Evolutionary conservation across 192 early-diverging fungal species (phyloP).

Genomic region (Rhizophlyctis rosea): DNA sequence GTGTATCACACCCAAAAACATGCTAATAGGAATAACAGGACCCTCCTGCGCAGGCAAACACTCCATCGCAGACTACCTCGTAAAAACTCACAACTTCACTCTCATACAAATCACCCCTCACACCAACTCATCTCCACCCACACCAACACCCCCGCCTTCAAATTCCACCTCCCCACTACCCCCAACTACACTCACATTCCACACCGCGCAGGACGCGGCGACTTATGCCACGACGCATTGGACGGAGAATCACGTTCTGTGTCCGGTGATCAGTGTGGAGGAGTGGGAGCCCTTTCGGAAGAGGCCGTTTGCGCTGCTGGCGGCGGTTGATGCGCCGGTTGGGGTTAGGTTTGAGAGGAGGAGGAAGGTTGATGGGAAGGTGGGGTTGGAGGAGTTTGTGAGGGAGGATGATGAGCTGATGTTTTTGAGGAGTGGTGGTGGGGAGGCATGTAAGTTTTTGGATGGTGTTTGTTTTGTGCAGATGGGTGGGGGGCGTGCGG

Average conservation of each 20-base stretch:
- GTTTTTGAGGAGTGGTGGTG: no score
- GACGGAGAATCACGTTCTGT: conserved; percentile 70
- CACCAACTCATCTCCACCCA: conserved; percentile 1
- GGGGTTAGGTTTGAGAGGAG: conserved; percentile 57
- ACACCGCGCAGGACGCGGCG: conserved; percentile 55
- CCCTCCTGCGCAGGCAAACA: conserved; percentile 65
- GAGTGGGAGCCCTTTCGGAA: conserved; percentile 65
- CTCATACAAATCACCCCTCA: conserved; percentile 27
- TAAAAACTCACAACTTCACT: conserved; percentile 47
- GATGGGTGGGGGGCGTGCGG: neutral
- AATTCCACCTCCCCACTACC: neutral
- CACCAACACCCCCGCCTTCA: neutral
- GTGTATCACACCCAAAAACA: no score
- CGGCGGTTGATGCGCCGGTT: conserved; percentile 82
- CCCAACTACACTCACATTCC: conserved; percentile 39
- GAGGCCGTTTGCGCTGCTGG: conserved; percentile 72
- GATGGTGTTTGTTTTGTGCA: no score
- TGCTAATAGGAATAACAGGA: conserved; percentile 74
- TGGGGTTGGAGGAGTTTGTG: conserved; percentile 19
- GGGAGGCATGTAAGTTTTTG: no score
- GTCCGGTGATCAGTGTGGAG: conserved; percentile 50
- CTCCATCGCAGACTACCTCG: conserved; percentile 58
- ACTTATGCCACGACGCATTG: conserved; percentile 73
- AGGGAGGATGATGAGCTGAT: conserved; percentile 9
- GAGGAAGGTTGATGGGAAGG: conserved; percentile 7